phyloP scores from a whole-genome alignment of 108 stramenopile species.

The Mediolabrus comicus region DNA sequence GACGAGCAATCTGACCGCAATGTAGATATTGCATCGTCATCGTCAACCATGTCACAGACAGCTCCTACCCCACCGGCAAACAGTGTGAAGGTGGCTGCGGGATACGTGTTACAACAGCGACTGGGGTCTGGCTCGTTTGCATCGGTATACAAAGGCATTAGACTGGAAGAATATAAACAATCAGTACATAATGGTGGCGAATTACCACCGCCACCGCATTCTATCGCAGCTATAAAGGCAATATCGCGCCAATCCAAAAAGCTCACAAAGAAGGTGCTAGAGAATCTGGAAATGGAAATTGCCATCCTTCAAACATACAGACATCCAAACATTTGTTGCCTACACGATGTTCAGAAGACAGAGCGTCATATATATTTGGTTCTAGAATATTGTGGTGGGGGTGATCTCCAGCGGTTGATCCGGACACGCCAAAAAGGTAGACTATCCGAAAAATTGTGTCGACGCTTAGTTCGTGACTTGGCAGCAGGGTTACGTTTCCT shows the following conservation, averaged over 20 bases:
- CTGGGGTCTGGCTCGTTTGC: slow-evolving; percentile 82
- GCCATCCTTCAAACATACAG: slow-evolving; percentile 88
- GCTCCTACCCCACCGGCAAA: slow-evolving; percentile 5
- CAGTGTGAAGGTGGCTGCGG: slow-evolving; percentile 57
- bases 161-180: slow-evolving; percentile 11
- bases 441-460: slow-evolving; percentile 77
- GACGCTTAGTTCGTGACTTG: slow-evolving; percentile 90
- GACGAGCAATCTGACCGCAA: background rate
- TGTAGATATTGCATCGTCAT: background rate
- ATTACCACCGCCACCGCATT: slow-evolving; percentile 28
- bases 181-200: slow-evolving; percentile 8
- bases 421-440: slow-evolving; percentile 67
- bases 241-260: slow-evolving; percentile 82
- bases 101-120: slow-evolving; percentile 63
- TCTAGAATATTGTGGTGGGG: slow-evolving; percentile 95
- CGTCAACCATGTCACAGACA: slow-evolving; percentile 9
- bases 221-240: slow-evolving; percentile 88
- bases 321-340: slow-evolving; percentile 90
- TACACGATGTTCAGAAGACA: slow-evolving; percentile 87
- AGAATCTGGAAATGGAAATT: slow-evolving; percentile 96
- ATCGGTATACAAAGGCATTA: slow-evolving; percentile 82
- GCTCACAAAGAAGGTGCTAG: slow-evolving; percentile 92
- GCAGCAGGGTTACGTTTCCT: slow-evolving; percentile 87
- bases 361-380: slow-evolving; percentile 89
- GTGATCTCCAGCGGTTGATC: slow-evolving; percentile 91